Evolutionary conservation across 805 yeast species (phyloP), one percentile per base, ranked within the genome.

Genomic region (Spathaspora girioi): DNA sequence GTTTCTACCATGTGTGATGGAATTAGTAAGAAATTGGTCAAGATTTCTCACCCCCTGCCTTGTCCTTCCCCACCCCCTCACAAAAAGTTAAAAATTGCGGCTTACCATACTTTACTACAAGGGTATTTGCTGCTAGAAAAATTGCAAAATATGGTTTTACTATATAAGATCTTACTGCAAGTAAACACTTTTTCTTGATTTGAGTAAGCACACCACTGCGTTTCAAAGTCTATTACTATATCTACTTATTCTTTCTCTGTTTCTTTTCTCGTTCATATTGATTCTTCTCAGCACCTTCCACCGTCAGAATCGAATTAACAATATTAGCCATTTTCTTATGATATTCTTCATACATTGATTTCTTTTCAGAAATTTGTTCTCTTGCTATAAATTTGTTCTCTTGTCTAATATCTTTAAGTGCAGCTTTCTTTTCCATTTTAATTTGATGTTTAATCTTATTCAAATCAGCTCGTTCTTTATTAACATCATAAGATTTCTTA

Each of bases 201-300:
- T n/a, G n/a, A n/a, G n/a, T n/a, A n/a, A n/a, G 6, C 26, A 23
- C 26, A 23, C 26, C 6, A 23, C 26, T 23, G 6, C 26, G 6
- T 23, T 23, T 23, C 26, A 23, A 23, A 23, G 6, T 23, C 26
- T 23, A 23, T 23, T 23, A 23, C 6, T 29, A 29, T 29, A 29
- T 15, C 44, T 42, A 20, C 44, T 42, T 42, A 12, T 46, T 38
- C 20, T 67, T 60, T 61, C 91, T 80, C 54, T 75, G 73, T 65
- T 79, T 83, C 76, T 82, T 87, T 64, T 92, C 97, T 54, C 91
- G 80, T 65, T 91, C 97, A 68, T 93, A 93, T 59, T 84, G 85
- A 67, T 94, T 92, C 78, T 89, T 88, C 65, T 90, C 97, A 5
- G 94, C 89, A 63, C 98, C 98, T 76, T 93, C 97, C 60, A 87